Percentiles rank a stretch among this genome's conserved stretches.
These are phyloP conservation scores for Lactarius sp. DNA, from an alignment of 768 basidiomycete species.

Conservation along the genomic window DNA sequence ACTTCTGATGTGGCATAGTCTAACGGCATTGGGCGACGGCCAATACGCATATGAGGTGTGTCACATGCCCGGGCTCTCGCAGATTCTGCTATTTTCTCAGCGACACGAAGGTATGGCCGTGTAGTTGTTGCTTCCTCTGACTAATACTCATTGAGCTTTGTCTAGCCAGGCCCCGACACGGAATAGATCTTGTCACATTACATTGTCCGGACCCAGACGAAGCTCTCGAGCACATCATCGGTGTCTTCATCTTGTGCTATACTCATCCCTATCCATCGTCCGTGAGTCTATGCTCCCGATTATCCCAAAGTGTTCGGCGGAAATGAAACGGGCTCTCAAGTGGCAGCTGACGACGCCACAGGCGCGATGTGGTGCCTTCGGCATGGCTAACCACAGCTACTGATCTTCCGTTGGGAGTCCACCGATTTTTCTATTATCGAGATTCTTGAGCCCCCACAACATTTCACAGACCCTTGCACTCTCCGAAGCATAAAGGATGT, in stretches of 20 bases:
- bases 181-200: slow-evolving; percentile 5
- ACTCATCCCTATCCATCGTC: slow-evolving; percentile 4
- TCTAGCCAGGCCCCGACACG: background rate
- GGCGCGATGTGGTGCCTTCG: slow-evolving; percentile 15
- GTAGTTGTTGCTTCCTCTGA: slow-evolving; percentile 10
- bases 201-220: background rate
- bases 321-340: slow-evolving; percentile 10
- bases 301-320: slow-evolving; percentile 10
- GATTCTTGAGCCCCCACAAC: slow-evolving; percentile 1
- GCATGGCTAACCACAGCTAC: slow-evolving; percentile 4
- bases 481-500: slow-evolving; percentile 1
- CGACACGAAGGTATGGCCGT: slow-evolving; percentile 11
- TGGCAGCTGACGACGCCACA: slow-evolving; percentile 24
- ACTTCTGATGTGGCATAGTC: background rate
- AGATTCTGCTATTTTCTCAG: background rate
- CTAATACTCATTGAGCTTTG: slow-evolving; percentile 6
- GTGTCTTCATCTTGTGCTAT: slow-evolving; percentile 10
- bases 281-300: slow-evolving; percentile 11
- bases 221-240: slow-evolving; percentile 1
- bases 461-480: background rate
- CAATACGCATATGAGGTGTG: slow-evolving; percentile 13
- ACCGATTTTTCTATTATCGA: background rate
- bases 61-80: slow-evolving; percentile 9
- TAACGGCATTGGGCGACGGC: slow-evolving; percentile 13
- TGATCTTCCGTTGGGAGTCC: background rate